A percentile compares a stretch with the other conserved stretches of the same genome.
These are phyloP conservation scores for Trichosporon ovoides DNA, from an alignment of 1,284 basidiomycete genomes.

Conservation along the genomic window DNA sequence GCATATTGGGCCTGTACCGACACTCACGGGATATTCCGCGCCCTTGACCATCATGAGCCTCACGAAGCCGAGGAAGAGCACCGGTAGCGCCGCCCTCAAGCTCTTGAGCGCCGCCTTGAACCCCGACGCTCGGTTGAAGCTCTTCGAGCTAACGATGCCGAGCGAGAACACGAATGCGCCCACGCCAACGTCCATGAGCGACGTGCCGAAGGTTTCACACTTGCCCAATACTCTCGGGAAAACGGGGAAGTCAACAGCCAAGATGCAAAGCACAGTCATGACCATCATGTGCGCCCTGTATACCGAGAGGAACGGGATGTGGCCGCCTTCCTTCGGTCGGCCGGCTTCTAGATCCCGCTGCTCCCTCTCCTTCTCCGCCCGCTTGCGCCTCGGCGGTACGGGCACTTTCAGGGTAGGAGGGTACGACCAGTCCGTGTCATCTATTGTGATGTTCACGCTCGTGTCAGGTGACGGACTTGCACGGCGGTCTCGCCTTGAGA, in stretches of 20 bases:
- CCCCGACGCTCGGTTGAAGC: slow-evolving; percentile 10
- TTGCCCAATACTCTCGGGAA: slow-evolving; percentile 87
- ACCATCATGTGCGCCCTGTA: slow-evolving; percentile 95
- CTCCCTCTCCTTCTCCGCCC: neutral
- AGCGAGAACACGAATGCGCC: slow-evolving; percentile 80
- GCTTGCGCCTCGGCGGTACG: neutral
- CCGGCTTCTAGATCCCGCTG: neutral
- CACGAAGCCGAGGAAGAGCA: slow-evolving; percentile 69
- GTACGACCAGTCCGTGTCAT: neutral
- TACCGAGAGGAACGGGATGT: slow-evolving; percentile 63
- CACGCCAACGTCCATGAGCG: slow-evolving; percentile 89
- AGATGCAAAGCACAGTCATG: slow-evolving; percentile 82
- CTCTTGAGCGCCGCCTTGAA: slow-evolving; percentile 29
- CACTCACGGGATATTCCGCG: slow-evolving; percentile 81
- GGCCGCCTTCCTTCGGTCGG: neutral
- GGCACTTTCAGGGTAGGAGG: neutral
- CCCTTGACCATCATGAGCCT: slow-evolving; percentile 86
- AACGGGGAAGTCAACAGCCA: slow-evolving; percentile 91
- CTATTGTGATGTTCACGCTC: neutral
- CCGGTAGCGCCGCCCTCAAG: slow-evolving; percentile 60
- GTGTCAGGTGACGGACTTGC: neutral
- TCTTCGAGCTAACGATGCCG: slow-evolving; percentile 74
- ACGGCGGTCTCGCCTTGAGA: neutral
- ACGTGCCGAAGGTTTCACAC: slow-evolving; percentile 90
- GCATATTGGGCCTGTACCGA: no score